Evolutionary conservation across 2,329 filamentous ascomycete species (phyloP), one percentile per base, ranked within the genome.

Genomic region (Parafenestella ontariensis): DNA sequence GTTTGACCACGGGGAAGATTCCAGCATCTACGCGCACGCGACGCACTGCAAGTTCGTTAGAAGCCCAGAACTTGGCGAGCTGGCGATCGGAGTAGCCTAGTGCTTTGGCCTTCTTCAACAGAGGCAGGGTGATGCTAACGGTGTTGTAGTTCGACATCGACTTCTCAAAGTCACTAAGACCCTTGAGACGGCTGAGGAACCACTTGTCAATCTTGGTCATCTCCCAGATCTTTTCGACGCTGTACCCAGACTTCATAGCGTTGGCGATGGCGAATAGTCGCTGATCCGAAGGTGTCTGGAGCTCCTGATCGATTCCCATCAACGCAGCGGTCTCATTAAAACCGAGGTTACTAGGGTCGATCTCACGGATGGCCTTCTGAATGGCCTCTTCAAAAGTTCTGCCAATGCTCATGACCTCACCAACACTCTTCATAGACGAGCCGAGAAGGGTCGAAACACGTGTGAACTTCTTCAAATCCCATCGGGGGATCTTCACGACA

Each of bases 401-500:
- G 52, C 95, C 95, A 65, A 99, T 97, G 70, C 90, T 94, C 95
- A 99, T 98, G 64, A 99, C 95, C 76, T 99, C 95, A 72, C 95
- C 95, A 48, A 99, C 93, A 85, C 92, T 96, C 88, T 98, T 99
- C 95, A 99, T 99, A 11, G 94, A 96, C 3, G 95, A 98, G 26
- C 93, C 94, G 21, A 99, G 89, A 72, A 96, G 89, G 1, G 93
- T 98, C 3, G 94, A 98, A 20, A 98, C 95, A 64, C 95, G 88
- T 24, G 91, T 96, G 79, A 99, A 99, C 81, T 99, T 99, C 84
- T 98, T 98, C 72, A 99, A 79, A 79, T 99, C 95, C 95, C 95
- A 99, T 66, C 95, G 87, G 42, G 95, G 95, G 82, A 99, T 98
- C 86, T 99, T 99, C 67, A 98, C 94, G 17, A 98, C 95, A 47